Evolutionary conservation across 345 rosid species (phyloP), one percentile per base, ranked within the genome.

Genomic region (Gossypium australe): DNA sequence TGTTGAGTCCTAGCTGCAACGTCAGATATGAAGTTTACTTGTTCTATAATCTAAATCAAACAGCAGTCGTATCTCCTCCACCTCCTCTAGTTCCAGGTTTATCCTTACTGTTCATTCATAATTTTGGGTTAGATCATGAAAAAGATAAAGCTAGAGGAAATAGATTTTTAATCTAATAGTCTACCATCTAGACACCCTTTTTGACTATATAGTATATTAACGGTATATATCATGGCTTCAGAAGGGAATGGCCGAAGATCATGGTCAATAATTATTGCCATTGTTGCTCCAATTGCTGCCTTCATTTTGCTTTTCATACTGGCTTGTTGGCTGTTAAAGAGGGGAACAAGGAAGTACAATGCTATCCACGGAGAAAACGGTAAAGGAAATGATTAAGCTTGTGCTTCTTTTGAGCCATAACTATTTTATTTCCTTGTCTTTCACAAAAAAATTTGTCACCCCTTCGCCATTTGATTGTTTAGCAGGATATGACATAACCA

Each of bases 1-100:
- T 11, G 69, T 16, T 65, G 27, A 18, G 2, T 65, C 52, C 69
- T 12, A 29, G 2, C 3, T 86, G 87, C 70, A 73, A 72, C n/a
- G 2, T 65, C 16, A 18, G 69, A 65, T 43, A 65, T 65, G 69
- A 65, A 65, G 0, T 44, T 10, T 66, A 66, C 52, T 16, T 1
- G 2, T 66, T 66, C 70, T 44, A 20, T 66, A 11, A 44, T 66
- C 52, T 11, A 2, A 79, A 44, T 66, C 52, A 20, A 2, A 78
- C 77, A 13, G 63, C 65, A 5, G 38, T 73, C 20, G 80, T 34
- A 11, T 29, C 27, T 11, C 27, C 17, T 1, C 3, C 52, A 34
- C 38, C 7, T 9, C 48, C 48, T 45, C 11, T 11, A 45, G 7
- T 16, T 44, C 52, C 29, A 4, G 65, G 65, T 60, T 60, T 27